These are phyloP conservation scores for Botrytis hyacinthi DNA, from an alignment of 2,329 filamentous ascomycete genomes.

Conservation along the genomic window DNA sequence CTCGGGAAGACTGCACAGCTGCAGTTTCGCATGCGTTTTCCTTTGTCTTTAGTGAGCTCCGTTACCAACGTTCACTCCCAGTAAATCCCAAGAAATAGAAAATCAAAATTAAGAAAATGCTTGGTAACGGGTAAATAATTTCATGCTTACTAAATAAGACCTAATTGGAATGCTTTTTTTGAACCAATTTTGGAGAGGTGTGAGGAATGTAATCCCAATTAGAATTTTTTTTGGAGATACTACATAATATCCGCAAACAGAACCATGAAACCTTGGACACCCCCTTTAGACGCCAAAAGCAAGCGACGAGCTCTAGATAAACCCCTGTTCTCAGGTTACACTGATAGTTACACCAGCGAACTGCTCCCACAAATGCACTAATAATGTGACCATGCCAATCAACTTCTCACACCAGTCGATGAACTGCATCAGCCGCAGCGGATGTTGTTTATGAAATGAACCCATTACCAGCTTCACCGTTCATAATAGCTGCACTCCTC, in stretches of 20 bases:
- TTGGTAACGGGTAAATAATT: constrained; percentile 6
- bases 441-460: constrained; percentile 46
- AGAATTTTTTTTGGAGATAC: constrained; percentile 8
- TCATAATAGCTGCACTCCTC: constrained; percentile 70
- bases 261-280: background rate
- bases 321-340: constrained; percentile 16
- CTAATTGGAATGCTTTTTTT: constrained; percentile 17
- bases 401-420: constrained; percentile 2
- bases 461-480: constrained; percentile 58
- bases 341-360: background rate
- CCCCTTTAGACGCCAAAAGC: constrained; percentile 23
- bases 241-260: constrained; percentile 24
- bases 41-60: constrained; percentile 35
- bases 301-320: constrained; percentile 22
- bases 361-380: background rate
- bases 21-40: constrained; percentile 32
- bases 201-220: constrained; percentile 18
- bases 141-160: constrained; percentile 17
- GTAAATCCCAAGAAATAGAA: constrained; percentile 13
- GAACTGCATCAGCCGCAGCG: constrained; percentile 15
- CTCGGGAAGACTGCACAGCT: constrained; percentile 37
- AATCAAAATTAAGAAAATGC: constrained; percentile 13
- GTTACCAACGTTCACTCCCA: constrained; percentile 19
- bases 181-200: constrained; percentile 7
- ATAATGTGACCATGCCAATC: background rate